Conservation (phyloP, 192 early-diverging fungal genomes). For the Kickxella alabastrina region DNA sequence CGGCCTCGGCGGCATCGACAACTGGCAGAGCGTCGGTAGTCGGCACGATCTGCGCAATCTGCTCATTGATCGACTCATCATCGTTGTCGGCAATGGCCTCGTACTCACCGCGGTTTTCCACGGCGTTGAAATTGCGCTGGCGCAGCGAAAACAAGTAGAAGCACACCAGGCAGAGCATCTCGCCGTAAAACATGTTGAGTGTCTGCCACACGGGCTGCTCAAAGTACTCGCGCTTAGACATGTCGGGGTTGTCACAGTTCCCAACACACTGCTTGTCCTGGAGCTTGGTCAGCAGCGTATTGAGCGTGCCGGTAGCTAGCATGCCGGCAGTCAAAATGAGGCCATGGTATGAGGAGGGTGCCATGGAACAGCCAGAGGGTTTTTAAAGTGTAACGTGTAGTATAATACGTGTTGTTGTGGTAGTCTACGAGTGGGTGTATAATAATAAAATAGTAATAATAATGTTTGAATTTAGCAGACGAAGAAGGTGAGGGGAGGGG, state of each 20-base stretch:
- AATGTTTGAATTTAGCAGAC: too few species aligned
- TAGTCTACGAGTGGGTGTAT: too few species aligned
- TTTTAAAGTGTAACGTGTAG: too few species aligned
- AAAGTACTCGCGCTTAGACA: constrained; percentile 65
- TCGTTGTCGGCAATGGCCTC: constrained; percentile 22
- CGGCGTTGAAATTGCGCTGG: constrained; percentile 12
- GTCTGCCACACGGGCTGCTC: constrained; percentile 99
- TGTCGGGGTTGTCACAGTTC: constrained; percentile 79
- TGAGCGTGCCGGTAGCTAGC: constrained; percentile 71
- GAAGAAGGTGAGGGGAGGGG: background rate
- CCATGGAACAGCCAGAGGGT: constrained; percentile 19
- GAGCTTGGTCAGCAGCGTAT: constrained; percentile 78
- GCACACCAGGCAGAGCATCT: constrained; percentile 72
- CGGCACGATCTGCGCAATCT: constrained; percentile 18
- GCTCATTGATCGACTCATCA: constrained; percentile 1
- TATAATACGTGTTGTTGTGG: too few species aligned
- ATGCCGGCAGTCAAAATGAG: constrained; percentile 63
- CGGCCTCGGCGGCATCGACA: background rate
- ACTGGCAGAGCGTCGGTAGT: constrained; percentile 32
- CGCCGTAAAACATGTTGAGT: constrained; percentile 95
- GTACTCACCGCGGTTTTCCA: constrained; percentile 22
- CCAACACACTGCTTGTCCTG: constrained; percentile 92
- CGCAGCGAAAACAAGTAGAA: constrained; percentile 53
- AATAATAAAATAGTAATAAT: too few species aligned
- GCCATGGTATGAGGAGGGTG: constrained; percentile 29